Base-by-base conservation (phyloP, 2,329 filamentous ascomycete species). In the Claviceps cyperi region DNA sequence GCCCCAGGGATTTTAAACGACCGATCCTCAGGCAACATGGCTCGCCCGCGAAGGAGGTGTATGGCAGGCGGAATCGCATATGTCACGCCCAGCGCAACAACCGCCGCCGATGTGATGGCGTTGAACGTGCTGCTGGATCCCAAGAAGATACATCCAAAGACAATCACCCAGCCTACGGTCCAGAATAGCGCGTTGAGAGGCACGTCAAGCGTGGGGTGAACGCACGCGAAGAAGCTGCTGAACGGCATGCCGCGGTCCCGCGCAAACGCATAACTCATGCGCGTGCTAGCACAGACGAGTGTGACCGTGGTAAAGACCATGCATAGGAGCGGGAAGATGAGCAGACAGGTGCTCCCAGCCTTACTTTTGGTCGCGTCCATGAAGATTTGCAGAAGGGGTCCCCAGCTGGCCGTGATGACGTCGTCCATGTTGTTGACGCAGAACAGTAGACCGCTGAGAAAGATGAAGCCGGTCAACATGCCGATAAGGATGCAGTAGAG, bases 61-160 rank as follows among this genome's bases (percentile, higher is more conserved):
- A 90, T 80, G 1, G 75, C 69, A 35, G 85, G 77, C 0, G 86
- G 86, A 35, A 90, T 86, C 9, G 78, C 85, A 58, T 90, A 90
- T 1, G 83, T 84, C 15, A 90, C 68, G 7, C 81, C 80, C 0
- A 90, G 73, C 1, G 84, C 78, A 37, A 89, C 84, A 0, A 90
- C 85, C 0, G 81, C 84, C 0, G 83, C 79, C 0, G 81, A 79
- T 1, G 84, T 76, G 54, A 88, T 84, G 15, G 84, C 83, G 47
- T 83, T 86, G 63, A 88, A 86, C 0, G 83, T 83, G 56, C 75
- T 66, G 21, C 64, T 70, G 2, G 79, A 84, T 14, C 83, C 84
- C 6, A 88, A 70, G 61, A 86, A 83, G 57, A 87, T 82, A 52
- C 77, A 72, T 0, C 84, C 84, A 50, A 87, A 84, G 19, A 86